These are phyloP conservation scores for Vaccinium vitisidaea DNA, from an alignment of 148 eudicot species.

Conservation along the genomic window DNA sequence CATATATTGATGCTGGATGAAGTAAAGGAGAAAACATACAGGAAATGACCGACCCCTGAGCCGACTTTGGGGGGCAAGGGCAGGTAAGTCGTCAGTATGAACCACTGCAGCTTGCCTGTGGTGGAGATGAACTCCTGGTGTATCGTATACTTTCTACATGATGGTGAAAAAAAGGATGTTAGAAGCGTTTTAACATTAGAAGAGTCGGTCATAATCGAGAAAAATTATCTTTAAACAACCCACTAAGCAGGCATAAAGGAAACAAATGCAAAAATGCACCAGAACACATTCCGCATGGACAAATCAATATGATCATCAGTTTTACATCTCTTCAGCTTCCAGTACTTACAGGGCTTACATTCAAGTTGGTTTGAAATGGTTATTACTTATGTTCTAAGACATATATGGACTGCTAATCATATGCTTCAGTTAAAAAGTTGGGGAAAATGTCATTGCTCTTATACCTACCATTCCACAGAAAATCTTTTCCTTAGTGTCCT, in stretches of 20 bases:
- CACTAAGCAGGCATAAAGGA: not conserved
- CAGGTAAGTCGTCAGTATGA: constrained; percentile 78
- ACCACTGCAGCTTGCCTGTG: constrained; percentile 97
- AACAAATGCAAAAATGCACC: not conserved
- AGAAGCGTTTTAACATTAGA: not conserved
- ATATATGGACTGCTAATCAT: not conserved
- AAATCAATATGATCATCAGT: not conserved
- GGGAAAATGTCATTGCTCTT: not conserved
- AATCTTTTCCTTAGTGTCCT: not conserved
- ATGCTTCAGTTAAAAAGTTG: not conserved
- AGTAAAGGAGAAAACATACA: constrained; percentile 41
- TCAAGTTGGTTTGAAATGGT: not conserved
- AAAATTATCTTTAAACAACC: not conserved
- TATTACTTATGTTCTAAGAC: not conserved
- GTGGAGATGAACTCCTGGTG: constrained; percentile 99
- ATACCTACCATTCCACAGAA: not conserved
- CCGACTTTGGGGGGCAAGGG: constrained; percentile 87
- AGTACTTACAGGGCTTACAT: not conserved
- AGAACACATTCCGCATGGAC: not conserved
- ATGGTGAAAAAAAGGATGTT: constrained; percentile 11
- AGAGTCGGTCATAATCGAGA: not conserved
- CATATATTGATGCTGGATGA: not conserved
- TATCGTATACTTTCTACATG: constrained; percentile 79
- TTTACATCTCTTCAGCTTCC: not conserved
- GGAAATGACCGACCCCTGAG: constrained; percentile 84